A percentile compares a stretch with the other conserved stretches of the same genome.
phyloP scores from a whole-genome alignment of 345 rosid species.

The Hibiscus trionum region DNA sequence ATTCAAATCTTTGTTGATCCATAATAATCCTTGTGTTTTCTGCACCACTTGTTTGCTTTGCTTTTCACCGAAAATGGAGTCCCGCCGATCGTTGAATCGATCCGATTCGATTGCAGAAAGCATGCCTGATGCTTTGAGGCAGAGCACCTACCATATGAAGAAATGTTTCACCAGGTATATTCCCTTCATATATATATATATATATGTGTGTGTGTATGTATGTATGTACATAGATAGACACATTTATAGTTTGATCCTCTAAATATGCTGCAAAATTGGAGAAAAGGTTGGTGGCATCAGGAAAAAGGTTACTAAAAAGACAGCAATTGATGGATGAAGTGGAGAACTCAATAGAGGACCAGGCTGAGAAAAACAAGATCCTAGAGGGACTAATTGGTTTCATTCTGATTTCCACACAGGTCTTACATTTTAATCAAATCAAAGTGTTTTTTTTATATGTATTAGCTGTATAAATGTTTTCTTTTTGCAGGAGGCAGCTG shows the following conservation, averaged over 20 bases:
- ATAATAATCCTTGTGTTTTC: neutral
- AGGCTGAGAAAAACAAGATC: constrained; percentile 47
- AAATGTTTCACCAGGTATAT: constrained; percentile 65
- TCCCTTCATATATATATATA: too few relatives aligned
- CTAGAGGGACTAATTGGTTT: constrained; percentile 74
- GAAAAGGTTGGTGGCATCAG: constrained; percentile 44
- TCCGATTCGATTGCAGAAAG: constrained; percentile 63
- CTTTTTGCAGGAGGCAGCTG: constrained; percentile 68
- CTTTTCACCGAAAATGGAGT: constrained; percentile 21
- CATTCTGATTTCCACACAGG: constrained; percentile 65
- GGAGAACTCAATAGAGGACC: constrained; percentile 54
- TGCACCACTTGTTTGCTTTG: neutral
- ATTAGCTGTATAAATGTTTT: neutral
- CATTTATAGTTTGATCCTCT: neutral
- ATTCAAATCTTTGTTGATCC: constrained; percentile 3
- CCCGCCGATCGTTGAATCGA: constrained; percentile 33
- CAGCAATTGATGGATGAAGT: constrained; percentile 55
- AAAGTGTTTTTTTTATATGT: neutral
- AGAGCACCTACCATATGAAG: constrained; percentile 71
- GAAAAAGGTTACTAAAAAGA: constrained; percentile 63
- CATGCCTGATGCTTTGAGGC: constrained; percentile 83
- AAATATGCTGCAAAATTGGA: neutral
- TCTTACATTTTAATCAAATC: neutral
- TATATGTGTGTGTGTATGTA: too few relatives aligned
- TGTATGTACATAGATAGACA: neutral